Evolutionary conservation across 1,284 basidiomycete species (phyloP), one percentile per base, ranked within the genome.

Genomic region (Coniferiporia weirii): DNA sequence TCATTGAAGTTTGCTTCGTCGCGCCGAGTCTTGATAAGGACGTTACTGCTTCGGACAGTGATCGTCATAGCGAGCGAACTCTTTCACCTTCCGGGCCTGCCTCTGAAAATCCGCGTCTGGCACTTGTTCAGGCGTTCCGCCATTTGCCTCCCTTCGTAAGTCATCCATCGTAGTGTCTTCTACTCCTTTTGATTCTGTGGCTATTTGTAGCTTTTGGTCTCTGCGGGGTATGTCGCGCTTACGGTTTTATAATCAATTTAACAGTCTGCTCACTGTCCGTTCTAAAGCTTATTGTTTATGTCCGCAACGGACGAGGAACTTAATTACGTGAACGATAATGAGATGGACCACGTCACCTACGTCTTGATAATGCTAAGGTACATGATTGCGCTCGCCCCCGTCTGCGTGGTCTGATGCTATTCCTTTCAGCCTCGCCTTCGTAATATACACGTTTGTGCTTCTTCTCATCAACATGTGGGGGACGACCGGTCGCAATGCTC

Each of bases 281-380:
- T 22, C 47, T 13, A 36, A 9, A 81, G 88, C 2, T 67, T 92
- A 1, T 73, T 93, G 10, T 96, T 96, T 78, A 93, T 95, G 82
- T 90, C 89, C 12, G 93, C 87, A 0, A 96, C 94, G 0, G 92
- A 96, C 69, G 93, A 97, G 73, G 91, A 95, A 69, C 75, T 95
- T 45, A 68, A 78, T 36, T 87, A 79, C 63, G 82, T 87, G 12
- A 78, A 90, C 65, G 80, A 80, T 22, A 75, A 77, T 36, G 87
- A 81, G 52, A 88, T 94, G 82, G 93, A 95, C 69, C 91, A 95
- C 68, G 91, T 95, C 64, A 91, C 92, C 0, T 95, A 95, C 67
- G 79, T 89, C 47, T 76, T 95, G 7, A 86, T 90, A 68, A 86
- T 92, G 78, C 91, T 89, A 72, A 93, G 89, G 83, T 85, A 52